Conservation (phyloP, 2,329 filamentous ascomycete species). For the Colletotrichum acutatum region DNA sequence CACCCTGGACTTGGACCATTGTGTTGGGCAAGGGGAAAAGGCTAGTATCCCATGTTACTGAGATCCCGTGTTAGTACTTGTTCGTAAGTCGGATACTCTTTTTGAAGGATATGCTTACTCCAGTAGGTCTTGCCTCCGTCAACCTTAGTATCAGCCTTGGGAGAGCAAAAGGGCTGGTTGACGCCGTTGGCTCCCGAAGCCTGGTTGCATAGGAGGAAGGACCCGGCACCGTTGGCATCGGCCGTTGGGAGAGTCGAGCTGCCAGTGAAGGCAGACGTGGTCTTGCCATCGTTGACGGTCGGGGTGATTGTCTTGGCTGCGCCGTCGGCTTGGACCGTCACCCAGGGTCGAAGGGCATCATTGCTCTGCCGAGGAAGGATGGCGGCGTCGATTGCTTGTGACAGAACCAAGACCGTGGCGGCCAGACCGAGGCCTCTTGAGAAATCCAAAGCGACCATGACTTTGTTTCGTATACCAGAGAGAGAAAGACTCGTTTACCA, state of each 20-base stretch:
- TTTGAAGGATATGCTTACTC: conserved; percentile 13
- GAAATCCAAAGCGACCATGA: conserved; percentile 9
- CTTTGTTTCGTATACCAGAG: not conserved
- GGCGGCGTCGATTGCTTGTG: conserved; percentile 11
- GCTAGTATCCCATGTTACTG: conserved; percentile 37
- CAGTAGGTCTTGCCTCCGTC: conserved; percentile 34
- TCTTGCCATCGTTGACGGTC: conserved; percentile 33
- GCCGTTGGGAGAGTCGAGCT: conserved; percentile 26
- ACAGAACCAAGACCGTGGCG: not conserved
- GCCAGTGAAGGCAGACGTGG: conserved; percentile 29
- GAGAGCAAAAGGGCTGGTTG: conserved; percentile 34
- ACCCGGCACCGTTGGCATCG: conserved; percentile 25
- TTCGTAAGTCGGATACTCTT: not conserved
- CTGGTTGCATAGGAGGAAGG: conserved; percentile 34
- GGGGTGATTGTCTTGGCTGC: conserved; percentile 31
- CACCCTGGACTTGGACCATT: conserved; percentile 32
- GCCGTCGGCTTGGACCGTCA: conserved; percentile 33
- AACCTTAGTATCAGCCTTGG: conserved; percentile 17
- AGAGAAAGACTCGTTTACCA: not conserved
- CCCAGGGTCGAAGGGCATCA: conserved; percentile 35
- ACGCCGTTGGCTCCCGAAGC: conserved; percentile 27
- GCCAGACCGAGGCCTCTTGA: conserved; percentile 15
- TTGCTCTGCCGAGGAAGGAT: conserved; percentile 24
- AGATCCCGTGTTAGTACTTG: conserved; percentile 7
- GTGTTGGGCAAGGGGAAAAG: conserved; percentile 31